A percentile compares a stretch with the other conserved stretches of the same genome.
phyloP scores from a whole-genome alignment of 768 basidiomycete species.

The Naganishia randhawae region DNA sequence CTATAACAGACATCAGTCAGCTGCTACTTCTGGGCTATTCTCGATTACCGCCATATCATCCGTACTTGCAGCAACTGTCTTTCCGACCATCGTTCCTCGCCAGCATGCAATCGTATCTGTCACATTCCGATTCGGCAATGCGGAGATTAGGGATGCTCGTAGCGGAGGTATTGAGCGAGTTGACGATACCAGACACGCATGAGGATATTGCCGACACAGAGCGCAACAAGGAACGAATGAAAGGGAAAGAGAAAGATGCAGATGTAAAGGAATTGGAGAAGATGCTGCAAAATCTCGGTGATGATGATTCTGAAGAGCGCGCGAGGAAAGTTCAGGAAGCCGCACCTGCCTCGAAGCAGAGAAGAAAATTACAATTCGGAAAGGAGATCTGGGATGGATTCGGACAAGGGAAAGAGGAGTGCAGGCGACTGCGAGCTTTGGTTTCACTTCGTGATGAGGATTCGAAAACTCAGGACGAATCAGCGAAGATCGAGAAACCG shows the following conservation, averaged over 20 bases:
- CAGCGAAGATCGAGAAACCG: background rate
- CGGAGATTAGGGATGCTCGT: conserved; percentile 88
- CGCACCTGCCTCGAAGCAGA: background rate
- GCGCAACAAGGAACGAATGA: background rate
- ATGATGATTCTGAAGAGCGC: background rate
- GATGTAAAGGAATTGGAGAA: conserved; percentile 22
- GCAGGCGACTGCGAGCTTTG: conserved; percentile 58
- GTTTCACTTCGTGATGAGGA: conserved; percentile 34
- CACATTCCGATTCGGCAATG: conserved; percentile 68
- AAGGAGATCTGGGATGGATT: conserved; percentile 71
- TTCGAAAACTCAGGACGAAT: conserved; percentile 31
- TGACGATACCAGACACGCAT: conserved; percentile 36
- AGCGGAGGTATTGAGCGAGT: conserved; percentile 62
- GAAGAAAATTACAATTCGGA: conserved; percentile 58
- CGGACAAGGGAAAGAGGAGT: conserved; percentile 64
- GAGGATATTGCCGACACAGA: conserved; percentile 1
- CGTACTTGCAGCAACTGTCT: conserved; percentile 47
- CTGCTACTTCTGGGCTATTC: conserved; percentile 66
- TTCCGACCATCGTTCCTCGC: conserved; percentile 58
- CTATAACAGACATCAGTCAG: conserved; percentile 63
- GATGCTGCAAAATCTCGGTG: conserved; percentile 21
- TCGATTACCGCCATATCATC: conserved; percentile 60
- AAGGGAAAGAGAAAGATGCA: background rate
- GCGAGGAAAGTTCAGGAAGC: background rate
- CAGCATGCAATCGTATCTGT: conserved; percentile 70